Evolutionary conservation across 2,329 filamentous ascomycete genomes (phyloP).

Genomic region (Ophioceras dolichostomum): DNA sequence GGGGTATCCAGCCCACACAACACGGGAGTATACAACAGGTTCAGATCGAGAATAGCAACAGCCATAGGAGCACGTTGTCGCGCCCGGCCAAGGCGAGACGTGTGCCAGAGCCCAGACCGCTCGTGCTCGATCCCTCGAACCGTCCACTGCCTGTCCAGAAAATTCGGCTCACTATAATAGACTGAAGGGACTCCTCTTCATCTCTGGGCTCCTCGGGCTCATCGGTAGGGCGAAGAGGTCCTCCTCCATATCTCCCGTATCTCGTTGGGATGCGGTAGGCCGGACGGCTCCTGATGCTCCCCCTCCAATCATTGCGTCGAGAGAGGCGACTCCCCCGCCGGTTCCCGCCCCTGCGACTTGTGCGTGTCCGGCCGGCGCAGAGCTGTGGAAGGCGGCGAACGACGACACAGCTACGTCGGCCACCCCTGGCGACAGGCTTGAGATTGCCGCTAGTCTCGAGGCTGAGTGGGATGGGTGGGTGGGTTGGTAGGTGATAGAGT

Average conservation of each 20-base stretch:
- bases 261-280: not conserved
- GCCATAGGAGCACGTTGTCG: too few relatives aligned
- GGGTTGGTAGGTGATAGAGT: too few relatives aligned
- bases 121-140: too few relatives aligned
- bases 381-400: not conserved
- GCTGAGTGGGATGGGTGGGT: too few relatives aligned
- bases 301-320: slow-evolving; percentile 27
- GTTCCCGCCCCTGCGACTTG: not conserved
- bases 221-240: slow-evolving; percentile 80
- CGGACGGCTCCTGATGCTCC: not conserved
- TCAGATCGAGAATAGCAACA: too few relatives aligned
- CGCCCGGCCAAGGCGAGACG: too few relatives aligned
- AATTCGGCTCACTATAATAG: slow-evolving; percentile 25
- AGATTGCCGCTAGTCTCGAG: slow-evolving; percentile 7
- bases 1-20: too few relatives aligned
- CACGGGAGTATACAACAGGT: too few relatives aligned
- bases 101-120: too few relatives aligned
- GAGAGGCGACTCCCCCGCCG: slow-evolving; percentile 18
- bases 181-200: slow-evolving; percentile 72
- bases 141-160: too few relatives aligned
- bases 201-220: slow-evolving; percentile 76
- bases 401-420: slow-evolving; percentile 52
- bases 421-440: slow-evolving; percentile 42
- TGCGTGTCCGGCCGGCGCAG: not conserved
- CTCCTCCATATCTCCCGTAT: slow-evolving; percentile 49